Base-by-base conservation (phyloP, 331 rosid genomes). In the Stylosanthes scabra region DNA sequence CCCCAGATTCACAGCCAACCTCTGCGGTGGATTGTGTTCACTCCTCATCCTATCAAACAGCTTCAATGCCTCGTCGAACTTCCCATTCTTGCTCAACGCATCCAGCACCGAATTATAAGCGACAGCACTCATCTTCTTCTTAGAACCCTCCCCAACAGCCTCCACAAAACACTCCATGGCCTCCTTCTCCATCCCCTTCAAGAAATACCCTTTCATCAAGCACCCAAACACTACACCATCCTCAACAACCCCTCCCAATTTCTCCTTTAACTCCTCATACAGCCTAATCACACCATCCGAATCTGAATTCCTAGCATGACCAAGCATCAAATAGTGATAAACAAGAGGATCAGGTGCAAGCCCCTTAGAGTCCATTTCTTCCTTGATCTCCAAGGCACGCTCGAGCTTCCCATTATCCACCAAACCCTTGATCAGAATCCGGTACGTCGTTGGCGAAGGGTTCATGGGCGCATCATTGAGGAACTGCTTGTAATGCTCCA, bases 381-480 rank as follows among this genome's bases (percentile, higher is more conserved):
- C 84, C 72, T 88, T 90, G 10, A 93, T 73, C 78, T 90, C 98
- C 85, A 88, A 4, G 3, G 98, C 98, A 44, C 87, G 86, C 10
- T 86, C 90, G 58, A 88, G 51, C 80, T 45, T 86, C 25, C 68
- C 78, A 58, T 93, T 93, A 39, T 93, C 97, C 28, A 93, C 93
- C 81, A 93, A 70, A 8, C 98, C 98, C 37, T 83, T 88, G 56
- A 93, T 71, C 69, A 90, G 58, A 56, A 93, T 79, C 16, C 93
- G 80, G 14, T 79, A 93, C 1, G 98, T 93, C 2, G 98, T 90
- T 0, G 96, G 93, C 2, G 90, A 85, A 16, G 98, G 97, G 66
- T 87, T 90, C 61, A 93, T 82, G 6, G 98, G 97, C n/a, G 98
- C 97, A 42, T 93, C 97, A 9, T 88, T 93, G 13, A 81, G 68